Evolutionary conservation across 176 grass and related monocot species (phyloP), one percentile per base, ranked within the genome.

Genomic region (Carex parvula): DNA sequence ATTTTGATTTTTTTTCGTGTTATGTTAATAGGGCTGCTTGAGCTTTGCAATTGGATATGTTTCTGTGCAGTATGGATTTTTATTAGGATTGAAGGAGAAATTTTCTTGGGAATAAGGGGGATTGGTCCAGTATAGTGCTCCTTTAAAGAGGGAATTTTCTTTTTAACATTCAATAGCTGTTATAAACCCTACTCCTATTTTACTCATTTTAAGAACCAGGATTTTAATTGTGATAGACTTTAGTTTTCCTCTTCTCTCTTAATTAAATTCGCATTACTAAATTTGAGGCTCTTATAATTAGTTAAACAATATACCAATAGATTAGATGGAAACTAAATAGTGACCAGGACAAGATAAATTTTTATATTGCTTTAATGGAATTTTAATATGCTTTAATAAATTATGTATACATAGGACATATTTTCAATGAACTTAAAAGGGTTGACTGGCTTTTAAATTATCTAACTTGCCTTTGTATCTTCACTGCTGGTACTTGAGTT

Each of bases 11-110:
- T 44, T 44, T 64, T 20, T 50, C 3, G 22, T 83, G 81, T 64
- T 68, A 83, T 83, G 57, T 14, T 65, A 52, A 29, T 69, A 35
- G 21, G 44, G 44, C 5, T 29, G 12, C 9, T 64, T 52, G 56
- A 82, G 29, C 21, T 82, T 64, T 55, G 17, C 58, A 81, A 64
- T 81, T 64, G 79, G 44, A 46, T 83, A 16, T 52, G 41, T 22
- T 64, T 64, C 7, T 54, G 80, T 29, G 59, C 11, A 18, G 13
- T 33, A 18, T 32, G 52, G 24, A 78, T 71, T 42, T 6, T 16
- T 69, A 39, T 17, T 3, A 3, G 32, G 16, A 17, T 18, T 35
- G 73, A 14, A 10, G 73, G 26, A 57, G 73, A n/a, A 10, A 71
- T 46, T 20, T 71, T 71, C 16, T 20, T 10, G 8, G 37, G 37